Evolutionary conservation across 257 asterid genomes (phyloP), one percentile per base, ranked within the genome.

Genomic region (Agastache rugosa): DNA sequence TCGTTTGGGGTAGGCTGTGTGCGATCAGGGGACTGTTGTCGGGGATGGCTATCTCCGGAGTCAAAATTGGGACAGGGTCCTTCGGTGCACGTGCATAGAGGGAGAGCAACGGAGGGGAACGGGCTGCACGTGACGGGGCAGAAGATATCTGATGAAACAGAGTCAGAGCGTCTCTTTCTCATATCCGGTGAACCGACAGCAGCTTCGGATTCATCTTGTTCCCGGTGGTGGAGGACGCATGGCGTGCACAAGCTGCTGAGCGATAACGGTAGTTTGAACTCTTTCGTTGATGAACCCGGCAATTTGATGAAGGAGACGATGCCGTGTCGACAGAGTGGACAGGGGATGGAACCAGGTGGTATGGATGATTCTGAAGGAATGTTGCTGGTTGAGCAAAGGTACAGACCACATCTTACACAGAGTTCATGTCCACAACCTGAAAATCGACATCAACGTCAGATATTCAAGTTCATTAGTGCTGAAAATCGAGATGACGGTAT

Each of bases 51-150:
- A 72, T 85, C 96, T 60, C 93, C 69, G 5, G 96, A 70, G 25
- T 90, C 96, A 41, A 85, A 85, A 69, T 82, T 83, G 6, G 87
- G 95, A 56, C 93, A 90, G 31, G 90, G 88, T 3, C 96, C 91
- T 56, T 94, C 97, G 4, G 77, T 88, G 85, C 98, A 94, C 0
- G 96, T 92, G 89, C 98, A 94, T 69, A 88, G n/a, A 16, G 97
- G 97, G 67, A 94, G 82, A 22, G 93, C 80, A 48, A 90, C 93
- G 0, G 97, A 91, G 73, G 97, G 97, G 69, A 94, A 94, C 5
- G 98, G 98, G 58, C 97, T 90, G 75, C 98, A 91, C 17, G 97
- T 93, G 71, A 93, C 87, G 0, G 97, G 97, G 78, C 98, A 89
- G 29, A 84, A 80, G 22, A 87, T 76, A 29, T 89, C 96, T 0